These are phyloP conservation scores for Globisporangium alternatum DNA, from an alignment of 352 stramenopile species.

Conservation along the genomic window DNA sequence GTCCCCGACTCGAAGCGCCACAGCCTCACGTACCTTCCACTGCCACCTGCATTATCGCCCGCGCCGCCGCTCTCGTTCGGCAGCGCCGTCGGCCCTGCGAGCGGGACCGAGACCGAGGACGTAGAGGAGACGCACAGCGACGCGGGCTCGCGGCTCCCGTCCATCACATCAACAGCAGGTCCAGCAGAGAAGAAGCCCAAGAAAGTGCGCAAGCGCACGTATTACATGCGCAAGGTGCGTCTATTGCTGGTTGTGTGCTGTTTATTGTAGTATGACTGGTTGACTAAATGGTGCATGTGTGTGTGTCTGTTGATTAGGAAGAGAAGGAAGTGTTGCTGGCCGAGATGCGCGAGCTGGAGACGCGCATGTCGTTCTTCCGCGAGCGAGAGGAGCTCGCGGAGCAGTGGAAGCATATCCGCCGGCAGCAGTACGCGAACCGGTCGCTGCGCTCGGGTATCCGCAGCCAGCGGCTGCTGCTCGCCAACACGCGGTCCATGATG, in stretches of 20 bases:
- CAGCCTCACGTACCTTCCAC: no score
- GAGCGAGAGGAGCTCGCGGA: conserved; percentile 21
- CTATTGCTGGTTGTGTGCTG: not conserved
- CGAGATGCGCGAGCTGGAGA: conserved; percentile 25
- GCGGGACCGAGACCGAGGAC: not conserved
- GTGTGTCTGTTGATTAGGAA: conserved; percentile 16
- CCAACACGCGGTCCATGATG: conserved; percentile 32
- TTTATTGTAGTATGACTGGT: not conserved
- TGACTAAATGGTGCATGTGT: not conserved
- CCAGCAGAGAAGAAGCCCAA: conserved; percentile 9
- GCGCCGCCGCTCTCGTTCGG: not conserved
- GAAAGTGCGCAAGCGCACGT: conserved; percentile 29
- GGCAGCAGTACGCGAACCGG: conserved; percentile 26
- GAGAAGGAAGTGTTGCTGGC: conserved; percentile 32
- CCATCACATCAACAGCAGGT: not conserved
- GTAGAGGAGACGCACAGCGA: conserved; percentile 3
- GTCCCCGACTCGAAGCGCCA: no score
- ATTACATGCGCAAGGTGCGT: conserved; percentile 44
- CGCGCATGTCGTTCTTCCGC: conserved; percentile 26
- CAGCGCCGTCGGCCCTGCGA: not conserved
- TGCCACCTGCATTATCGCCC: no score
- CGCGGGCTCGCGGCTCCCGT: not conserved
- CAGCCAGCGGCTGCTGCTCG: conserved; percentile 35
- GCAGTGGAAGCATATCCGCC: conserved; percentile 22
- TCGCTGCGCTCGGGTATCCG: conserved; percentile 29